A percentile compares a stretch with the other conserved stretches of the same genome.
Conservation (phyloP, 345 rosid species). For the Physaria fendleri region DNA sequence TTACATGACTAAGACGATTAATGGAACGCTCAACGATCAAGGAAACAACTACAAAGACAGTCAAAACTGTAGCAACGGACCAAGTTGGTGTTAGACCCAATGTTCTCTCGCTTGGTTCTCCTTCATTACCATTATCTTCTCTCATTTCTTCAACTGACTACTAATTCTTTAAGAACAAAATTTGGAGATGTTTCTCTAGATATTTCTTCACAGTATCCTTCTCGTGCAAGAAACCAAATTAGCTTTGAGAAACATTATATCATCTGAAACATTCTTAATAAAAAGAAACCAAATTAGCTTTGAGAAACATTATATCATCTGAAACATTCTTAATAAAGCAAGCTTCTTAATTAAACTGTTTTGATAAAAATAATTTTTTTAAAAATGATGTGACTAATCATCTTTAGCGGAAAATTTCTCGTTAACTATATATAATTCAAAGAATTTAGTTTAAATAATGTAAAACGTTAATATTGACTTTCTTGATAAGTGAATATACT, state of each 20-base stretch:
- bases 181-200: background rate
- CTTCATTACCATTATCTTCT: conserved; percentile 5
- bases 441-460: background rate
- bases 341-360: background rate
- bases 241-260: background rate
- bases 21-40: conserved; percentile 78
- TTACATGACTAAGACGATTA: conserved; percentile 64
- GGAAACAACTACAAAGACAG: conserved; percentile 68
- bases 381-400: too few relatives aligned
- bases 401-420: background rate
- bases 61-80: conserved; percentile 88
- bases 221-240: background rate
- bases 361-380: background rate
- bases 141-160: conserved; percentile 5
- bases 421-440: background rate
- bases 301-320: background rate
- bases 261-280: background rate
- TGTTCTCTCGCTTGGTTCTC: conserved; percentile 40
- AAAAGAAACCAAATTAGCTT: background rate
- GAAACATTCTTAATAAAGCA: background rate
- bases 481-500: background rate
- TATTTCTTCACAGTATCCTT: background rate
- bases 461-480: background rate
- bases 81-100: conserved; percentile 84
- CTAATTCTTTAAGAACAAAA: background rate